phyloP scores from a whole-genome alignment of 2,329 filamentous ascomycete species.

The Stachybotrys chartarum region DNA sequence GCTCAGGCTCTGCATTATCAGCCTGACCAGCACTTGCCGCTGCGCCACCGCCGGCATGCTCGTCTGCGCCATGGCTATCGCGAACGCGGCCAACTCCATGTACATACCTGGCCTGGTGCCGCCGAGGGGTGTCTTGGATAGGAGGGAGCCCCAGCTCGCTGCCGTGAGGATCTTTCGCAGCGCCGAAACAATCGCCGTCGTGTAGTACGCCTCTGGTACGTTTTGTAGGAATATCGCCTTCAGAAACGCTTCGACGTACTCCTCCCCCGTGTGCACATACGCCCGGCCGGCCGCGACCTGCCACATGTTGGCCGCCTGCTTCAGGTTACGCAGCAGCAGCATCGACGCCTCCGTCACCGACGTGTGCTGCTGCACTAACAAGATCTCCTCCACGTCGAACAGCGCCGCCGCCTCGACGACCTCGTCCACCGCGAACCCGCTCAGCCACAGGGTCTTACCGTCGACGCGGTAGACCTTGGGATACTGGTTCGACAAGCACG shows the following conservation, averaged over 20 bases:
- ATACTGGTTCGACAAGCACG: neutral
- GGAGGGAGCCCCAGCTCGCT: neutral
- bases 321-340: neutral
- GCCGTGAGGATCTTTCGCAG: neutral
- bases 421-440: neutral
- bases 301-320: neutral
- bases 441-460: conserved; percentile 1
- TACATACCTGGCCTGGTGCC: neutral
- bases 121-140: neutral
- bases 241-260: neutral
- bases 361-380: neutral
- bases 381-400: neutral
- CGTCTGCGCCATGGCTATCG: neutral
- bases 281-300: neutral
- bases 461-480: neutral
- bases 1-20: neutral
- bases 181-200: neutral
- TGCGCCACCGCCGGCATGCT: neutral
- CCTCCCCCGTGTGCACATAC: neutral
- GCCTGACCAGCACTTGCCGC: neutral
- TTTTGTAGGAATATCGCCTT: neutral
- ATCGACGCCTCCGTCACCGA: neutral
- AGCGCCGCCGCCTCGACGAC: neutral
- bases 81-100: neutral
- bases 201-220: neutral